phyloP scores from a whole-genome alignment of 2,329 filamentous ascomycete genomes.

The Aspergillus tamarii region DNA sequence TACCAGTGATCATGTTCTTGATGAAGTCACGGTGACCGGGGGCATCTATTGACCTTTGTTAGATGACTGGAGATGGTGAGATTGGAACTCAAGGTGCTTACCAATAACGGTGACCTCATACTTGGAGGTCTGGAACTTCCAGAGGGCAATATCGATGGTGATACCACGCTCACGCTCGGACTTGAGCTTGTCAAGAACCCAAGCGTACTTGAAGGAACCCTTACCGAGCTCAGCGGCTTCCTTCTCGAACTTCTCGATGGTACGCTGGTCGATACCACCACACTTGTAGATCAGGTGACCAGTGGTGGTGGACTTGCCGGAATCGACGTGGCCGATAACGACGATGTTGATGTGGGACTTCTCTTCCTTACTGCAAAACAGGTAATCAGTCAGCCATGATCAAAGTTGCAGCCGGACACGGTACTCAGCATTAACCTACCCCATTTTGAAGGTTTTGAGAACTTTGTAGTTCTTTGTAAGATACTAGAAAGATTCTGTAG shows the following conservation, averaged over 20 bases:
- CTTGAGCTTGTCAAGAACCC: constrained; percentile 99
- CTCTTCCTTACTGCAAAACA: constrained; percentile 77
- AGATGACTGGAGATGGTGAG: constrained; percentile 10
- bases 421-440: constrained; percentile 50
- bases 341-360: constrained; percentile 98
- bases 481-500: constrained; percentile 47
- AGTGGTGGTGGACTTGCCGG: constrained; percentile 97
- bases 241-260: constrained; percentile 99
- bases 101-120: constrained; percentile 98
- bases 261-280: constrained; percentile 99
- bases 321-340: constrained; percentile 99
- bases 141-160: constrained; percentile 99
- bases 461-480: constrained; percentile 53
- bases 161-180: constrained; percentile 99
- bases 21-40: constrained; percentile 99
- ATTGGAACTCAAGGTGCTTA: constrained; percentile 47
- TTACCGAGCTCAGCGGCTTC: constrained; percentile 99
- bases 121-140: constrained; percentile 99
- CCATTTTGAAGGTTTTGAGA: constrained; percentile 59
- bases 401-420: accelerated
- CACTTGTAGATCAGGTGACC: constrained; percentile 99
- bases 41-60: constrained; percentile 64
- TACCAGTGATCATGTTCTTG: constrained; percentile 99
- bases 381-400: constrained; percentile 4
- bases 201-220: constrained; percentile 99